Conservation (phyloP, 306 rosid species). For the Castanea crenata region DNA sequence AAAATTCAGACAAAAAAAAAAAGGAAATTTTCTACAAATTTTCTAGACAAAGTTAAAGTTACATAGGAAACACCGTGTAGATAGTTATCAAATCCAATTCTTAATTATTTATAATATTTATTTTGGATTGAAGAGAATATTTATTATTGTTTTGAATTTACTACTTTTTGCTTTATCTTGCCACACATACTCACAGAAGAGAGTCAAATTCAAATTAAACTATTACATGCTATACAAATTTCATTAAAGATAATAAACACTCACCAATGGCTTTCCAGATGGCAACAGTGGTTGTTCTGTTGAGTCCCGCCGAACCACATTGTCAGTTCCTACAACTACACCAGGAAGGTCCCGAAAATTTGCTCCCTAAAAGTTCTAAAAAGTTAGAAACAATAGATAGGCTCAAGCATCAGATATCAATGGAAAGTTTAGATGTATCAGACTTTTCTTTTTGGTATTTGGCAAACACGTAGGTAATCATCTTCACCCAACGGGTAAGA, state of each 20-base stretch:
- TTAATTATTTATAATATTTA: neutral
- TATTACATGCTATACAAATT: neutral
- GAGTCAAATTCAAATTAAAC: neutral
- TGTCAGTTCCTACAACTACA: constrained; percentile 72
- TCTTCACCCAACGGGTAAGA: constrained; percentile 51
- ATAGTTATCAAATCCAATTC: neutral
- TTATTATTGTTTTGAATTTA: neutral
- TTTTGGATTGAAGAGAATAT: neutral
- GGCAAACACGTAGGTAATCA: constrained; percentile 74
- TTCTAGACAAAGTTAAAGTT: neutral
- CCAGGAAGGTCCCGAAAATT: constrained; percentile 96
- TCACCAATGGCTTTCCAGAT: constrained; percentile 85
- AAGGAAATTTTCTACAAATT: neutral
- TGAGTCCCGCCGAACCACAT: constrained; percentile 72
- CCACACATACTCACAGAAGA: neutral
- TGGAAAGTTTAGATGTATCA: constrained; percentile 15
- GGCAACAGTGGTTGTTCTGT: constrained; percentile 46
- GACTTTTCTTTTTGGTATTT: constrained; percentile 90
- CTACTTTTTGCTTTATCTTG: neutral
- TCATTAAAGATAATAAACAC: constrained; percentile 18
- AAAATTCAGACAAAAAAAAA: no score
- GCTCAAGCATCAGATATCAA: constrained; percentile 17
- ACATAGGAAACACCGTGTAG: neutral
- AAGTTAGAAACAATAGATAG: constrained; percentile 21
- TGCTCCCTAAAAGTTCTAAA: constrained; percentile 62